Evolutionary conservation across 2,329 filamentous ascomycete species (phyloP), one percentile per base, ranked within the genome.

Genomic region (Calonectria hawksworthii): DNA sequence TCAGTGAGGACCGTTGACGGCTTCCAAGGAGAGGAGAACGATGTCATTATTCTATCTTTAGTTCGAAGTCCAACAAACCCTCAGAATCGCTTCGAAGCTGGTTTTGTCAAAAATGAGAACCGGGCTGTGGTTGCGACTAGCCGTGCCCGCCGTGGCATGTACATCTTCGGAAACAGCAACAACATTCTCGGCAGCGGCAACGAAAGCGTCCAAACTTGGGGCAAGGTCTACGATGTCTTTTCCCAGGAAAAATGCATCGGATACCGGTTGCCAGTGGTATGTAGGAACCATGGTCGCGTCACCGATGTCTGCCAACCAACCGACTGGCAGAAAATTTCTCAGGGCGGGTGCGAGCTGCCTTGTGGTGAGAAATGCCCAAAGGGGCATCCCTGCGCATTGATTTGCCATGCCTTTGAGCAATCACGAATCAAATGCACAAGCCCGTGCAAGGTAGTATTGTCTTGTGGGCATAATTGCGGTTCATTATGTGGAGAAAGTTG

Each of bases 11-110:
- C 96, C 0, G 94, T 98, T 0, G 96, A 98, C 80, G 95, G 94
- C 0, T 98, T 96, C 80, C 96, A 98, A 83, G 96, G 96, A 16
- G 95, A 98, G 80, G 95, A 98, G 82, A 98, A 98, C 75, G 94
- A 96, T 30, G 88, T 98, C 11, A 89, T 98, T 13, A 83, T 98
- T 2, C 86, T 98, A 0, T 98, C 96, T 0, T 86, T 98, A 0
- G 95, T 97, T 4, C 91, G 96, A 54, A 96, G 93, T 76, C 94
- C 93, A 44, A 77, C 82, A 1, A 80, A 85, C 1, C 81, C 86
- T 6, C 86, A 87, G 0, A 78, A 77, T 1, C 79, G 76, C 3
- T 78, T 80, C 50, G 80, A 79, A 1, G 93, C 96, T 36, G 96
- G 96, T 0, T 98, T 98, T 78, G 87, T 98, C 2, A 88, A 89